Evolutionary conservation across 495 filamentous ascomycete genomes (phyloP), one percentile per base, ranked within the genome.

Genomic region (Aspergillus heteromorphus): DNA sequence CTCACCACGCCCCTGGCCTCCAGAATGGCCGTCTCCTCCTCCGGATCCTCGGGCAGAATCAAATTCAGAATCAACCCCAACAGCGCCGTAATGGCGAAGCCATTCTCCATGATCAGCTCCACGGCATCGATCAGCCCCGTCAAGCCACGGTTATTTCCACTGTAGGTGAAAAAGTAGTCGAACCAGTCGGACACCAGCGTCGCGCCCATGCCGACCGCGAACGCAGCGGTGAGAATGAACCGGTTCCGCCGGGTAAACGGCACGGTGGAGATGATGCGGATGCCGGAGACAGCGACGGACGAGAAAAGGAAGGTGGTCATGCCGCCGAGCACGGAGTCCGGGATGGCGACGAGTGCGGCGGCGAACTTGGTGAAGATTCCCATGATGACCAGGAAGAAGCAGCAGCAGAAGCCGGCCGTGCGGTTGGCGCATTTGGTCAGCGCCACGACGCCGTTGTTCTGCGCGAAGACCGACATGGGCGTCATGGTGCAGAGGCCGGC

Each of bases 291-390:
- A 16, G 88, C 87, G 21, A 97, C 92, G 8, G 88, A 79, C 55
- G 78, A 80, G 74, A 96, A 96, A 14, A 97, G 77, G 71, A 96
- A 96, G 1, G 89, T 92, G 0, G 92, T 96, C 89, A 97, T 95
- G 27, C 92, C 92, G 48, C 91, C 91, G 4, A 96, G 75, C 0
- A 95, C 90, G 1, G 92, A 59, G 23, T 79, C 72, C 0, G 92
- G 92, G 58, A 96, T 96, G 38, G 90, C 75, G 9, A 92, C 87
- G 1, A 96, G 80, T 0, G 88, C 79, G 1, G 92, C 91, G n/a
- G 91, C 89, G 67, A 96, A 95, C 59, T 96, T 96, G 53, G 89
- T 84, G 70, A 96, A 95, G 57, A 96, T 75, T 40, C 91, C 91
- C 87, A 92, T 91, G 65, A 96, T 65, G 49, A 96, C 70, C 17